Percentiles rank a stretch among this genome's conserved stretches.
Evolutionary conservation across 208 protist species (phyloP).

Genomic region (Trypanosoma theileri): DNA sequence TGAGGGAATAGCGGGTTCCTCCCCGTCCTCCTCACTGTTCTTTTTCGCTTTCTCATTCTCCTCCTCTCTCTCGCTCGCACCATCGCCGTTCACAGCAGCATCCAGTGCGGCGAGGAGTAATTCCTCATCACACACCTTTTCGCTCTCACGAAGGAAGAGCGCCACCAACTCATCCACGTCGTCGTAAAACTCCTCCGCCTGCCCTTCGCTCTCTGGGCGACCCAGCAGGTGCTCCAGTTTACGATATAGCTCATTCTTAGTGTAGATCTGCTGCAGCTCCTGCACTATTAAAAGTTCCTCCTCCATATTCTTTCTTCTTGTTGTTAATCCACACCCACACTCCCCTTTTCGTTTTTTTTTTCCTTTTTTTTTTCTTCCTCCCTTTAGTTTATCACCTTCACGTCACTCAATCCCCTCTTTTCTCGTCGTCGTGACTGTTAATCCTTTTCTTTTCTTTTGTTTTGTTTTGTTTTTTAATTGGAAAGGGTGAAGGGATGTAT

Average conservation of each 20-base stretch:
- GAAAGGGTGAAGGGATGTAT: no score
- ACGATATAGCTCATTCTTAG: slow-evolving; percentile 76
- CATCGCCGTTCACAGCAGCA: slow-evolving; percentile 20
- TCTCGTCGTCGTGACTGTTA: no score
- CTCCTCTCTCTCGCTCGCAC: neutral
- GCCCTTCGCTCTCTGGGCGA: slow-evolving; percentile 46
- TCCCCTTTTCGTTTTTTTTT: neutral
- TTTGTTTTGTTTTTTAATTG: no score
- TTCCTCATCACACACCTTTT: slow-evolving; percentile 29
- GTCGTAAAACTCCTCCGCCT: slow-evolving; percentile 76
- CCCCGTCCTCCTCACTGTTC: slow-evolving; percentile 27
- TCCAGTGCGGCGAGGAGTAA: slow-evolving; percentile 20
- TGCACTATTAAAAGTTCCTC: slow-evolving; percentile 53
- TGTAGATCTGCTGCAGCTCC: slow-evolving; percentile 78
- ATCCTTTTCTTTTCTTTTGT: no score
- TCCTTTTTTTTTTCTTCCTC: neutral
- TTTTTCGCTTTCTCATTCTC: neutral
- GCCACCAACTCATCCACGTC: slow-evolving; percentile 76
- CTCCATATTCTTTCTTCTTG: slow-evolving; percentile 23
- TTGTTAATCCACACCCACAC: neutral
- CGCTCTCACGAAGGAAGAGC: slow-evolving; percentile 43
- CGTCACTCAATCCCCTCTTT: no score
- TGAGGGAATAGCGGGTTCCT: slow-evolving; percentile 45
- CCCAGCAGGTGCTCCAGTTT: slow-evolving; percentile 78
- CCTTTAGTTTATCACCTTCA: no score